These are phyloP conservation scores for Grosmannia clavigera DNA, from an alignment of 2,329 filamentous ascomycete genomes.

Conservation along the genomic window DNA sequence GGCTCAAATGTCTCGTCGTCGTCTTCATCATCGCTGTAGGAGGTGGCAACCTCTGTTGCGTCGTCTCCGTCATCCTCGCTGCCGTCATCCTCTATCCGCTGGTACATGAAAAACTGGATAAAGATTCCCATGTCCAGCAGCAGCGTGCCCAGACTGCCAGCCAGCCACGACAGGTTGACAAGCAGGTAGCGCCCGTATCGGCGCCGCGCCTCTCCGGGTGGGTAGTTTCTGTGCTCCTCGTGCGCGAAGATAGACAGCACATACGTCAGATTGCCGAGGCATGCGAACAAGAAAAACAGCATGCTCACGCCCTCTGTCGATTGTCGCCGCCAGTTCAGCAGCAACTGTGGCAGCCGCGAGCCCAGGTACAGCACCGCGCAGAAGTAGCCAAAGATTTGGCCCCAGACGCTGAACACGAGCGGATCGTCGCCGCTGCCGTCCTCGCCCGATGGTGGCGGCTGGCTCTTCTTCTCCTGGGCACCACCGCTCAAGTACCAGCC, in stretches of 20 bases:
- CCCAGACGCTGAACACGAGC: conserved; percentile 59
- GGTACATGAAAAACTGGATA: conserved; percentile 82
- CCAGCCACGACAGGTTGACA: conserved; percentile 82
- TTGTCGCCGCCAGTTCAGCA: conserved; percentile 86
- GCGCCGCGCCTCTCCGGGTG: conserved; percentile 46
- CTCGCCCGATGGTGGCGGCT: conserved; percentile 23
- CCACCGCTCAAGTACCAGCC: conserved; percentile 70
- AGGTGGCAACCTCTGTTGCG: conserved; percentile 12
- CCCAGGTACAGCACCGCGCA: conserved; percentile 84
- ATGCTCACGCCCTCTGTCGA: conserved; percentile 87
- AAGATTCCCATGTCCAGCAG: conserved; percentile 79
- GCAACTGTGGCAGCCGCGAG: conserved; percentile 76
- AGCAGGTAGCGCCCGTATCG: conserved; percentile 75
- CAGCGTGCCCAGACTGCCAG: conserved; percentile 79
- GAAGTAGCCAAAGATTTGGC: conserved; percentile 87
- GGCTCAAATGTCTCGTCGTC: conserved; percentile 16
- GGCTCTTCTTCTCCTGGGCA: conserved; percentile 25
- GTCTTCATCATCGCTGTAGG: neutral
- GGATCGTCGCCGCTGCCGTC: conserved; percentile 25
- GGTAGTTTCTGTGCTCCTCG: conserved; percentile 47
- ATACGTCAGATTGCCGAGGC: conserved; percentile 87
- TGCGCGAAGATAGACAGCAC: conserved; percentile 87
- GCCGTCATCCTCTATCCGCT: neutral
- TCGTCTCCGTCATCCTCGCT: conserved; percentile 18
- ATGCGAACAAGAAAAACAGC: conserved; percentile 94